Base-by-base conservation (phyloP, 306 rosid genomes). In the Acacia crassicarpa region DNA sequence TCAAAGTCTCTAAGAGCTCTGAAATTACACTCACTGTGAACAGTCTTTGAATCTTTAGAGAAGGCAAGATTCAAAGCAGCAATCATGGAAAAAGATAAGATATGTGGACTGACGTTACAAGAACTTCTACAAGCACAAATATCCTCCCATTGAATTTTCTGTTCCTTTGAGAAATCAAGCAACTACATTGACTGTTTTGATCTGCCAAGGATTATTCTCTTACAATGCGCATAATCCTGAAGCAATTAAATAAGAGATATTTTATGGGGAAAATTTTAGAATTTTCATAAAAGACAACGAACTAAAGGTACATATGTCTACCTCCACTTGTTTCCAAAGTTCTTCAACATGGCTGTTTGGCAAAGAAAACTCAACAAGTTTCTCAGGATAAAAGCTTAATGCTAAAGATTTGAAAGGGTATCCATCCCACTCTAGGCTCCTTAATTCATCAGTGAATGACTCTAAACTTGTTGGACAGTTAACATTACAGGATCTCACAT, bases 161-260 rank as follows among this genome's bases (percentile, higher is more conserved):
- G 41, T 11, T 67, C 53, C 8, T 30, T 25, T 3, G 84, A 75
- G 17, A 84, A 63, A 75, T 80, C 59, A 13, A 83, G 87, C 4
- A 80, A 20, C 67, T 80, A 48, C 49, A 16, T 75, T 46, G 54
- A 48, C 54, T 48, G 54, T 48, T 48, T 48, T 48, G 76, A 41
- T 16, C 1, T 3, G 33, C 14, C 10, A 17, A 73, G 83, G 25
- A 74, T 27, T n/a, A 78, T 14, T 17, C 0, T 5, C 58, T 16
- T 67, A 16, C 67, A 74, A 48, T 40, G 51, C 14, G 13, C 86
- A n/a, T 74, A 67, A 45, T 49, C 33, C 77, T 83, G 80, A 13
- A 65, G 14, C 33, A 58, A 40, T 41, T 45, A 67, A 23, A 8
- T 5, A n/a, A 16, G 46, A 67, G 22, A 66, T 7, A 33, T 33